Conservation (phyloP, 805 yeast species). For the Starmerella floricola region DNA sequence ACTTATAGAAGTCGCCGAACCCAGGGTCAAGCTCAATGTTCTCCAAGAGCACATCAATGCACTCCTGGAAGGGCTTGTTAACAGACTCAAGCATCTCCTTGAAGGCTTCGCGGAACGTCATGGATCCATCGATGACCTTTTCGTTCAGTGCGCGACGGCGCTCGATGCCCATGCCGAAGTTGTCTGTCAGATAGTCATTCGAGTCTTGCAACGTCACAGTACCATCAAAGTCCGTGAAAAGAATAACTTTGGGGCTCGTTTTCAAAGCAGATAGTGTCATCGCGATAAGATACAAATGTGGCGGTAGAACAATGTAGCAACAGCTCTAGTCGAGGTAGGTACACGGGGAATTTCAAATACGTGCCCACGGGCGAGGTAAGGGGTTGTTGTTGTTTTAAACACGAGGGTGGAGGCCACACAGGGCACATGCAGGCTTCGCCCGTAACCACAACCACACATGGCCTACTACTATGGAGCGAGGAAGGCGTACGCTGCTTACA, state of each 20-base stretch:
- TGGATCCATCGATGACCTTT: slow-evolving; percentile 54
- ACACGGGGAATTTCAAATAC: too few species aligned
- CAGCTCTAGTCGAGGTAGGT: too few species aligned
- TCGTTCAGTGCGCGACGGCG: slow-evolving; percentile 57
- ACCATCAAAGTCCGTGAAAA: slow-evolving; percentile 97
- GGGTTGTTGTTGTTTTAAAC: too few species aligned
- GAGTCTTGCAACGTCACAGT: slow-evolving; percentile 93
- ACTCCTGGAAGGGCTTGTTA: slow-evolving; percentile 62
- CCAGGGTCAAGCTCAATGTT: slow-evolving; percentile 80
- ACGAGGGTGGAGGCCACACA: too few species aligned
- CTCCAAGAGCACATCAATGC: slow-evolving; percentile 54
- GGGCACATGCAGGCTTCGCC: too few species aligned
- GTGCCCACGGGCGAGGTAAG: too few species aligned
- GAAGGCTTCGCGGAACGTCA: slow-evolving; percentile 64
- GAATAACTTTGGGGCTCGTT: slow-evolving; percentile 49
- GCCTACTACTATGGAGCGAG: too few species aligned
- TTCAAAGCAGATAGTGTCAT: slow-evolving; percentile 24
- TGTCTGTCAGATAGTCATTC: slow-evolving; percentile 82
- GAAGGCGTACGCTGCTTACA: too few species aligned
- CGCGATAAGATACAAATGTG: too few species aligned
- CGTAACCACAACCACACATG: too few species aligned
- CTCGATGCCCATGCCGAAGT: slow-evolving; percentile 69
- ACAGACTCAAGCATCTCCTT: slow-evolving; percentile 71
- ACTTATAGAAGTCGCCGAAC: slow-evolving; percentile 64
- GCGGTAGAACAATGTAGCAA: too few species aligned